These are phyloP conservation scores for Tetraselmis chui DNA, from an alignment of 139 green algal genomes.

Conservation along the genomic window DNA sequence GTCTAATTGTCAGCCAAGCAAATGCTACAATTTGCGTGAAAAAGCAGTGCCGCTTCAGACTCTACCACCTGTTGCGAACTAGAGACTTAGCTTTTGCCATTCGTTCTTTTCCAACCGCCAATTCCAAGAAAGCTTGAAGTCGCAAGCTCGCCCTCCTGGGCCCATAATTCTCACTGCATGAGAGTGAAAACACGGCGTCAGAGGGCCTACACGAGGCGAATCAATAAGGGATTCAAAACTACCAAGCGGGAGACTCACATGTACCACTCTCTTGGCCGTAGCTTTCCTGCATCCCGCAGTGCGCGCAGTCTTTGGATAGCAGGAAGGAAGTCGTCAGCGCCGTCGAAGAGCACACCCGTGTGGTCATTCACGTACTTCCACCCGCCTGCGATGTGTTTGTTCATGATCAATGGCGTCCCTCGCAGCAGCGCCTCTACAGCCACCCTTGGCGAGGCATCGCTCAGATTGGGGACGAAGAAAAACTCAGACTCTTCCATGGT, in stretches of 20 bases:
- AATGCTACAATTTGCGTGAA: too few relatives aligned
- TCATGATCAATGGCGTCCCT: background rate
- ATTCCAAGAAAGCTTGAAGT: conserved; percentile 20
- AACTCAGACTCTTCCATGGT: background rate
- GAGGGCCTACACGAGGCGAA: too few relatives aligned
- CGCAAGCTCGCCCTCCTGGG: background rate
- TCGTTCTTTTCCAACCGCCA: conserved; percentile 10
- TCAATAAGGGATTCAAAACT: too few relatives aligned
- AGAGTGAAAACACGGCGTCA: background rate
- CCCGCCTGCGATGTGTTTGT: conserved; percentile 5
- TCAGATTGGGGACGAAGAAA: conserved; percentile 6
- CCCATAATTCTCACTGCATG: conserved; percentile 16
- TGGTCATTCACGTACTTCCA: conserved; percentile 12
- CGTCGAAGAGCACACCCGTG: conserved; percentile 6
- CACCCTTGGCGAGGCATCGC: conserved; percentile 5
- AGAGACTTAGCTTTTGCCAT: background rate
- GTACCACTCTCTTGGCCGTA: background rate
- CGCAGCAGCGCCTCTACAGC: background rate
- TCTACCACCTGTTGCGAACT: background rate
- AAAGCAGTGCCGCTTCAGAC: too few relatives aligned
- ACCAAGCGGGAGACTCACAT: background rate
- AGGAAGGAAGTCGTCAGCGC: background rate
- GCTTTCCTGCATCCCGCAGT: background rate
- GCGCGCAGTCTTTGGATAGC: background rate
- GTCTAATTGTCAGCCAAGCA: too few relatives aligned